Conservation (phyloP, 495 filamentous ascomycete genomes). For the Pyrenula aspistea region DNA sequence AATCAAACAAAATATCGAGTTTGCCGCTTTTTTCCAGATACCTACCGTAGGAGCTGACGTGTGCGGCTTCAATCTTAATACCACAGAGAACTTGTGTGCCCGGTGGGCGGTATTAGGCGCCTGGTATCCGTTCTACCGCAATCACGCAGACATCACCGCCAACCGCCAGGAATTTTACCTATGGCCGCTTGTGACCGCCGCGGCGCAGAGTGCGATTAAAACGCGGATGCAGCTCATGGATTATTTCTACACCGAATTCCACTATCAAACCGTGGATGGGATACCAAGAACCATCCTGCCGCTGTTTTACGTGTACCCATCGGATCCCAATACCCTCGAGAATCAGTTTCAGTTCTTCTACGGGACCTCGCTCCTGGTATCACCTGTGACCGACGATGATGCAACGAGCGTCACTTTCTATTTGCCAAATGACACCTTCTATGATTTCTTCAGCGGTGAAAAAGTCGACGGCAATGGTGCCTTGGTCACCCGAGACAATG, state of each 20-base stretch:
- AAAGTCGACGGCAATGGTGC: conserved; percentile 44
- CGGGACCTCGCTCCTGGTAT: conserved; percentile 58
- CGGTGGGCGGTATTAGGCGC: conserved; percentile 76
- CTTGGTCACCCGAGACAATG: conserved; percentile 35
- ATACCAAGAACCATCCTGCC: conserved; percentile 50
- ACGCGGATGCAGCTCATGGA: conserved; percentile 67
- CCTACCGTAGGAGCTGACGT: conserved; percentile 79
- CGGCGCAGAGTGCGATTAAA: conserved; percentile 59
- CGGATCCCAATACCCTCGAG: conserved; percentile 45
- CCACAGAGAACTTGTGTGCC: conserved; percentile 68
- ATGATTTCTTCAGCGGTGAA: conserved; percentile 59
- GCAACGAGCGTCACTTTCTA: conserved; percentile 57
- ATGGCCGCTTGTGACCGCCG: conserved; percentile 51
- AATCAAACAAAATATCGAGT: conserved; percentile 59
- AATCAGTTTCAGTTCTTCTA: conserved; percentile 65
- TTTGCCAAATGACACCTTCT: conserved; percentile 63
- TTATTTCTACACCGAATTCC: conserved; percentile 71
- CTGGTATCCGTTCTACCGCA: conserved; percentile 74
- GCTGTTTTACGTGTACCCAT: conserved; percentile 60
- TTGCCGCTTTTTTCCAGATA: conserved; percentile 70
- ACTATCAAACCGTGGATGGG: conserved; percentile 50
- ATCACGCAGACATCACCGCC: conserved; percentile 47
- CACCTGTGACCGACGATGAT: conserved; percentile 54
- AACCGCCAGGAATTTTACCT: conserved; percentile 69
- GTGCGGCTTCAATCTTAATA: conserved; percentile 63